phyloP scores from a whole-genome alignment of 2,329 filamentous ascomycete species.

The Talaromyces sp. region DNA sequence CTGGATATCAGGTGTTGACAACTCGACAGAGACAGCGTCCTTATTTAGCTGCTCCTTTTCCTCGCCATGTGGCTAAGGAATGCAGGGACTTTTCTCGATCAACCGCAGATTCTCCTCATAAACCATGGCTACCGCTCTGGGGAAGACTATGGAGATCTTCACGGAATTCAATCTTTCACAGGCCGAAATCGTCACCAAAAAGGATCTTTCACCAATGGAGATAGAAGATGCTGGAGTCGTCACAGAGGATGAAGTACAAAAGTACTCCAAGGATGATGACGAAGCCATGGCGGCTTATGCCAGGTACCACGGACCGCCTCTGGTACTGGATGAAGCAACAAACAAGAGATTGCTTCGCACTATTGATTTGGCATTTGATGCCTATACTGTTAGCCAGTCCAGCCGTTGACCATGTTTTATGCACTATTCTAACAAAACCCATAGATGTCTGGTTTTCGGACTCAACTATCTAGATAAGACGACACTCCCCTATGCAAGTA shows the following conservation, averaged over 20 bases:
- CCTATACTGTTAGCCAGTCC: slow-evolving; percentile 31
- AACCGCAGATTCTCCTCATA: not conserved
- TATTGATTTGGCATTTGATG: slow-evolving; percentile 59
- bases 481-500: not conserved
- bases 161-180: not conserved
- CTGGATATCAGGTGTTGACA: not conserved
- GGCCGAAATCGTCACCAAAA: not conserved
- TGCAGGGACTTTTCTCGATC: not conserved
- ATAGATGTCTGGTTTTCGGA: not conserved
- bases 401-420: not conserved
- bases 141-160: not conserved
- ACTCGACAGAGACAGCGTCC: not conserved
- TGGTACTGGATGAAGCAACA: slow-evolving; percentile 54
- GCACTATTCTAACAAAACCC: too few relatives aligned
- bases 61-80: not conserved
- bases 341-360: slow-evolving; percentile 54
- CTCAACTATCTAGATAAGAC: slow-evolving; percentile 2
- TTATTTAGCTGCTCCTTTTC: not conserved
- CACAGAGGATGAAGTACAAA: slow-evolving; percentile 20
- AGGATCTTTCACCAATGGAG: not conserved
- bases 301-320: slow-evolving; percentile 44
- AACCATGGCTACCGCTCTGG: not conserved
- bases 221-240: not conserved
- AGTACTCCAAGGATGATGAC: slow-evolving; percentile 55
- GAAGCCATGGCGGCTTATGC: slow-evolving; percentile 57